These are phyloP conservation scores for Physcia stellaris DNA, from an alignment of 495 filamentous ascomycete species.

Conservation along the genomic window DNA sequence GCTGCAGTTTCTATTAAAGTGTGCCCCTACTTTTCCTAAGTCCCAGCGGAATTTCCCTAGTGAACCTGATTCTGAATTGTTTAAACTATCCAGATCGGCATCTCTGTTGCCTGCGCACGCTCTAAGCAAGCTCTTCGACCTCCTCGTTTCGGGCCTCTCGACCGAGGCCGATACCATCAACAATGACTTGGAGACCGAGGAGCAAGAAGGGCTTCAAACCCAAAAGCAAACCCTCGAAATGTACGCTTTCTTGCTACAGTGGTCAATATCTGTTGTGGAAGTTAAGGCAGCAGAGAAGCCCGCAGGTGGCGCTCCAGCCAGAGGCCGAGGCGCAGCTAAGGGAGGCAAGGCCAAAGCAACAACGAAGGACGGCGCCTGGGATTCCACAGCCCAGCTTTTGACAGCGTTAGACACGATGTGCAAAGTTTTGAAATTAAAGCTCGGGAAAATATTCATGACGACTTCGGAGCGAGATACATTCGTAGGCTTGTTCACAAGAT, in stretches of 20 bases:
- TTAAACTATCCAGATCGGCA: slow-evolving; percentile 62
- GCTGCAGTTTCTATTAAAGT: slow-evolving; percentile 93
- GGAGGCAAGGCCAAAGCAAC: slow-evolving; percentile 53
- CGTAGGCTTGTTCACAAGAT: slow-evolving; percentile 81
- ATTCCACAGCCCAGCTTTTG: slow-evolving; percentile 76
- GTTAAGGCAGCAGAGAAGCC: slow-evolving; percentile 82
- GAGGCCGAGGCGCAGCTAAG: slow-evolving; percentile 60
- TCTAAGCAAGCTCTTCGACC: slow-evolving; percentile 84
- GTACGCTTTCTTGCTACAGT: slow-evolving; percentile 88
- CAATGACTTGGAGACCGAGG: slow-evolving; percentile 78
- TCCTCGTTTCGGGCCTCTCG: slow-evolving; percentile 87
- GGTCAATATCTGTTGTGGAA: slow-evolving; percentile 86
- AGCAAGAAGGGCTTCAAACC: slow-evolving; percentile 69
- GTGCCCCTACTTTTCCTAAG: slow-evolving; percentile 49
- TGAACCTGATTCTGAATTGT: slow-evolving; percentile 50
- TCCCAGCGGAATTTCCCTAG: slow-evolving; percentile 24
- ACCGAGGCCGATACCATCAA: slow-evolving; percentile 76
- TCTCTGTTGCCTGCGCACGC: slow-evolving; percentile 63
- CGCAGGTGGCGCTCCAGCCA: slow-evolving; percentile 50
- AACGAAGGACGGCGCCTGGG: slow-evolving; percentile 67
- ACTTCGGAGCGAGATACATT: slow-evolving; percentile 97
- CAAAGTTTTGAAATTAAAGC: slow-evolving; percentile 85
- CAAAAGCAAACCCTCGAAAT: slow-evolving; percentile 89
- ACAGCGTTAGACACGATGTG: slow-evolving; percentile 85
- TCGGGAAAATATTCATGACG: slow-evolving; percentile 83